Evolutionary conservation across 805 yeast genomes (phyloP), one percentile per base, ranked within the genome.

Genomic region (Barnettozyma sp.): DNA sequence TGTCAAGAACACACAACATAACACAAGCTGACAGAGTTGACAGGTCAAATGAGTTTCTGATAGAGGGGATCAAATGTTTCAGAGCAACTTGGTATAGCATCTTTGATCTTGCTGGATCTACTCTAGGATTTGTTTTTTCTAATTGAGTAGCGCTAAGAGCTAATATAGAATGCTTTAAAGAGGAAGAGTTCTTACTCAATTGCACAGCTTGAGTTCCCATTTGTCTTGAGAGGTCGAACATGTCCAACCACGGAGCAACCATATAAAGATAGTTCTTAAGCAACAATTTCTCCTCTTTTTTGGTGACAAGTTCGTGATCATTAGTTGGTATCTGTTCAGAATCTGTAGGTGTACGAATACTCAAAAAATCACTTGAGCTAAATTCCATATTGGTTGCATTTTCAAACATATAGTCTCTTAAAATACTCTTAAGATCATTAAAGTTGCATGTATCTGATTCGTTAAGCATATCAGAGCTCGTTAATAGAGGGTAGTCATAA

Each of bases 1-100:
- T 51, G 42, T 67, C 72, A 40, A 67, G 59, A 13, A 61, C 63
- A 46, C 68, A 59, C 7, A 69, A 49, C 22, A 68, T 41, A 2
- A 67, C 60, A 48, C 71, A 64, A 1, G 70, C 53, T 10, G 62
- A 46, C 13, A 64, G 53, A 11, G 56, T 52, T 14, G 52, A 48
- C 20, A 54, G 44, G 32, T 48, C 55, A 6, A 58, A 47, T 2
- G 50, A 42, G n/a, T 45, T 38, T 41, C 59, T 63, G 23, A 65
- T 56, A 4, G 58, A 50, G 15, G 66, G 59, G 6, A 64, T 60
- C 18, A 50, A 38, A 36, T 56, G 55, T 25, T 49, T 56, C 29
- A 65, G 41, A 1, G 66, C 48, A 24, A 52, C 54, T 25, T 62
- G 60, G 36, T 62, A 62, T n/a, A 62, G 43, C 1, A 44, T 44